A percentile compares a stretch with the other conserved stretches of the same genome.
Evolutionary conservation across 345 rosid species (phyloP).

Genomic region (Gossypium rotundifolium): DNA sequence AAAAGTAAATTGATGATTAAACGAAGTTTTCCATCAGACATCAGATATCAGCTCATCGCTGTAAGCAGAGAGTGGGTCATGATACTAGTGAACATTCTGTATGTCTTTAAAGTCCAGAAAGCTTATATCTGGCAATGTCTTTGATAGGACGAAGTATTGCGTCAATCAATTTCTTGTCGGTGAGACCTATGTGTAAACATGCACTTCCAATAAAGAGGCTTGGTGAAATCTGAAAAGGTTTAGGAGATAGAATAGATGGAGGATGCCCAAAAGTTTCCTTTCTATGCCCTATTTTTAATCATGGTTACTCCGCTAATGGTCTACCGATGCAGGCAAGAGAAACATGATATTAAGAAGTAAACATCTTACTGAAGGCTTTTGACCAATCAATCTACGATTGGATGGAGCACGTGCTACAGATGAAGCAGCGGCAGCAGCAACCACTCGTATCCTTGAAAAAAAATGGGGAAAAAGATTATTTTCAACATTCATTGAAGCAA

Average conservation of each 20-base stretch:
- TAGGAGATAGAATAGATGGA: background rate
- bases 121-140: background rate
- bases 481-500: background rate
- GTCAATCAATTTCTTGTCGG: background rate
- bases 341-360: background rate
- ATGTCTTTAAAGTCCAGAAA: background rate
- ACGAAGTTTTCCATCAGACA: background rate
- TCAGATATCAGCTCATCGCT: background rate
- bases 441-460: constrained; percentile 55
- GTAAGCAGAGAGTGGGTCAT: background rate
- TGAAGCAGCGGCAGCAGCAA: constrained; percentile 61
- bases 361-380: constrained; percentile 33
- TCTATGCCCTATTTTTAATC: background rate
- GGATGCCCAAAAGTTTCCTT: background rate
- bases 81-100: background rate
- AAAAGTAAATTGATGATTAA: background rate
- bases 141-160: background rate
- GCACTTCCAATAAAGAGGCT: background rate
- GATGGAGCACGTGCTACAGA: constrained; percentile 46
- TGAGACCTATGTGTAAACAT: background rate
- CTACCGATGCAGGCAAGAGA: background rate
- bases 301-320: background rate
- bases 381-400: constrained; percentile 27
- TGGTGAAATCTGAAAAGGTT: background rate
- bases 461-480: background rate